Evolutionary conservation across 2,329 filamentous ascomycete genomes (phyloP).

Genomic region (Pseudogymnoascus sp.): DNA sequence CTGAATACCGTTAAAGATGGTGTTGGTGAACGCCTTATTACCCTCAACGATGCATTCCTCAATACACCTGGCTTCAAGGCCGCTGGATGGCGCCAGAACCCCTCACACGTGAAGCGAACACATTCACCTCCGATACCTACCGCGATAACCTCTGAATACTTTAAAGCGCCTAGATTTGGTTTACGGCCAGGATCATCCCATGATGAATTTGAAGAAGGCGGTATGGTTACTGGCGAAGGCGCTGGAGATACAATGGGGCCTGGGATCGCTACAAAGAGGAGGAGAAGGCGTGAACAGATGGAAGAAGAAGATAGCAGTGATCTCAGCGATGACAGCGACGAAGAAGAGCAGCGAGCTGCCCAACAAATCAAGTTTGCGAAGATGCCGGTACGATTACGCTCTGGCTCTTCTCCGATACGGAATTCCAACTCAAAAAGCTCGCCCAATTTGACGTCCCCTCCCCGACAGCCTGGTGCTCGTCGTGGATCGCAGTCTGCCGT

Average conservation of each 20-base stretch:
- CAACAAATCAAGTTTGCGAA: constrained; percentile 95
- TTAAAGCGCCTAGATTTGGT: constrained; percentile 62
- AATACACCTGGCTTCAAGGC: constrained; percentile 78
- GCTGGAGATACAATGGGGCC: constrained; percentile 63
- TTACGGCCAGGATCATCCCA: constrained; percentile 53
- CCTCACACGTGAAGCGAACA: constrained; percentile 71
- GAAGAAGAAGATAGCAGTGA: constrained; percentile 78
- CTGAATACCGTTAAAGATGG: constrained; percentile 75
- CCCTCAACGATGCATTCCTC: constrained; percentile 70
- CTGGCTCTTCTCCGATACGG: constrained; percentile 81
- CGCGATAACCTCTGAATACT: constrained; percentile 76
- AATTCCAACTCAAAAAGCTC: constrained; percentile 56
- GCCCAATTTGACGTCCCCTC: constrained; percentile 70
- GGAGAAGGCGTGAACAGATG: constrained; percentile 64
- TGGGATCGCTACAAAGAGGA: constrained; percentile 59
- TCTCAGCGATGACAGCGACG: constrained; percentile 76
- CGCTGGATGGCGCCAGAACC: constrained; percentile 71
- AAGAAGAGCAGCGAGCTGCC: constrained; percentile 64
- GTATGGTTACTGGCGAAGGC: constrained; percentile 61
- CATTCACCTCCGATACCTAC: constrained; percentile 84
- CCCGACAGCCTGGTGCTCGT: constrained; percentile 40
- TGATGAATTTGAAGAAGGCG: constrained; percentile 63
- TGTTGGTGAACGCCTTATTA: constrained; percentile 77
- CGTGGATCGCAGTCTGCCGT: constrained; percentile 67
- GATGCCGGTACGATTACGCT: constrained; percentile 80